A percentile compares a stretch with the other conserved stretches of the same genome.
Conservation (phyloP, 2,329 filamentous ascomycete species). For the Penicillium sp. region DNA sequence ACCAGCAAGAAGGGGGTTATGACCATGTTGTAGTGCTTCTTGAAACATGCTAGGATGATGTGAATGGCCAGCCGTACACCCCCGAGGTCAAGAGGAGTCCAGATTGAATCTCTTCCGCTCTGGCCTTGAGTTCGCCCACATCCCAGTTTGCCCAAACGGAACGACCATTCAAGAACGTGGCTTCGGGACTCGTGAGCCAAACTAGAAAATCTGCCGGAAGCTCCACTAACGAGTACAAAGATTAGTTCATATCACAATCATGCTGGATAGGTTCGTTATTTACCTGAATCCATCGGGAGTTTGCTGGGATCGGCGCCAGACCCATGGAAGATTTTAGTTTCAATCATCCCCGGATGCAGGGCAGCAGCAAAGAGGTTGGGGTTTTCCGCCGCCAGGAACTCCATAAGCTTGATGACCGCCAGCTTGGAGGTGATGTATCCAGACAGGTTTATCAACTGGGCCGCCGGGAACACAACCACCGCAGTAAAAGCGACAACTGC, state of each 20-base stretch:
- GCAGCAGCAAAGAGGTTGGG: conserved; percentile 43
- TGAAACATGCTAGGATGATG: not conserved
- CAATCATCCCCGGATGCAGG: conserved; percentile 47
- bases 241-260: not conserved
- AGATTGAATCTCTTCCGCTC: conserved; percentile 20
- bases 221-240: conserved; percentile 14
- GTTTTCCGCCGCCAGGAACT: conserved; percentile 47
- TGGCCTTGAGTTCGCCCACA: conserved; percentile 42
- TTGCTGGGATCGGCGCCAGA: conserved; percentile 17
- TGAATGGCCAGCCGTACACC: conserved; percentile 1
- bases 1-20: not conserved
- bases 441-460: conserved; percentile 13
- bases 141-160: conserved; percentile 46
- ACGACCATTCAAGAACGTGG: conserved; percentile 42
- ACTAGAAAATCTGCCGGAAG: conserved; percentile 34
- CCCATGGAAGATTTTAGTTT: conserved; percentile 25
- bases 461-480: conserved; percentile 17
- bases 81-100: not conserved
- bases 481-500: conserved; percentile 23
- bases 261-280: not conserved
- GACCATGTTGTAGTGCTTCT: not conserved
- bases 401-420: conserved; percentile 45
- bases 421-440: conserved; percentile 50
- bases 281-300: conserved; percentile 26
- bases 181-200: conserved; percentile 44